phyloP scores from a whole-genome alignment of 75 land plant genomes.

The Pinus tabuliformis region DNA sequence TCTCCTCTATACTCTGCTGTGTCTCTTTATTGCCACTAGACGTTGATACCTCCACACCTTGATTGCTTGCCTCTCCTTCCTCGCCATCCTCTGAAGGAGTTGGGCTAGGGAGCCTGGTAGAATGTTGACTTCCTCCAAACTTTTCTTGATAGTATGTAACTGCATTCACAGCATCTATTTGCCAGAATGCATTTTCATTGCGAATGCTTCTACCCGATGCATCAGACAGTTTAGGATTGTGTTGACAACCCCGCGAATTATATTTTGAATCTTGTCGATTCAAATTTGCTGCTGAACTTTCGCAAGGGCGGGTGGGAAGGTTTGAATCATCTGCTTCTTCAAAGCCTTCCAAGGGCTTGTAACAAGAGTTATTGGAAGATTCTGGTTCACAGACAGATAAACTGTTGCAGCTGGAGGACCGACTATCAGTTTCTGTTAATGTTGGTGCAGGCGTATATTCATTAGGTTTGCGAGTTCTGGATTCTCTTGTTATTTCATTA shows the following conservation, averaged over 20 bases:
- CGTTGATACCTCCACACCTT: slow-evolving; percentile 47
- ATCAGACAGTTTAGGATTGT: background rate
- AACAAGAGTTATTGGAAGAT: background rate
- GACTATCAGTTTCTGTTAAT: slow-evolving; percentile 3
- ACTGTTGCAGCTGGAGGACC: slow-evolving; percentile 8
- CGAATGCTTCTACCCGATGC: background rate
- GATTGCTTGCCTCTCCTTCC: slow-evolving; percentile 30
- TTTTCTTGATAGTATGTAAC: slow-evolving; percentile 59
- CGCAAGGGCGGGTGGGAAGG: slow-evolving; percentile 56
- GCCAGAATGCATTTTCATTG: slow-evolving; percentile 7
- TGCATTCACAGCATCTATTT: slow-evolving; percentile 59
- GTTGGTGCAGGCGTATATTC: background rate
- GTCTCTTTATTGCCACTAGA: background rate
- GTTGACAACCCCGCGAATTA: background rate
- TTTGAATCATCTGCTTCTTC: slow-evolving; percentile 43
- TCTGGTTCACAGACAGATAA: slow-evolving; percentile 15
- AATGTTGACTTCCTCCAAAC: slow-evolving; percentile 27
- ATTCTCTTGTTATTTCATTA: background rate
- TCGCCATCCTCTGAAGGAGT: slow-evolving; percentile 67
- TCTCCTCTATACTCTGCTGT: background rate
- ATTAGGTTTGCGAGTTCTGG: slow-evolving; percentile 9
- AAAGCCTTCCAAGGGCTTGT: slow-evolving; percentile 32
- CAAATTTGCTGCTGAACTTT: background rate
- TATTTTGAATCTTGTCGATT: background rate
- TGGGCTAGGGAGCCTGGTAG: slow-evolving; percentile 54